These are phyloP conservation scores for Stereum hirsutum DNA, from an alignment of 1,284 basidiomycete genomes.

Conservation along the genomic window DNA sequence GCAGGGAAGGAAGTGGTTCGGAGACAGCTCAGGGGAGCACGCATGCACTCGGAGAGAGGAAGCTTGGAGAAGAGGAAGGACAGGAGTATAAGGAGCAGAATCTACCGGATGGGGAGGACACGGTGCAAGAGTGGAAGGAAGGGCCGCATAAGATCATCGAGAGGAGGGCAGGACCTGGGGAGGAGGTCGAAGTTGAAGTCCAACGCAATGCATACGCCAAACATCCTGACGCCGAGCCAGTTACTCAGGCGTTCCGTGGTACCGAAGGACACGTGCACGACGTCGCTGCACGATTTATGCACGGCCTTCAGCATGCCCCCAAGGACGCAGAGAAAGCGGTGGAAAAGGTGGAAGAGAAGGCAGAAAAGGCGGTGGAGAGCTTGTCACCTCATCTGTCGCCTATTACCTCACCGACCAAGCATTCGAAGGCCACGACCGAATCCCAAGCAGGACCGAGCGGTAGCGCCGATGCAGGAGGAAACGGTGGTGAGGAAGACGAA, in stretches of 20 bases:
- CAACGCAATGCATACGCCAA: constrained; percentile 4
- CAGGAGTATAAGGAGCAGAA: constrained; percentile 21
- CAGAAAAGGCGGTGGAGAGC: neutral
- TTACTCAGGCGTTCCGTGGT: neutral
- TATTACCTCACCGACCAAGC: neutral
- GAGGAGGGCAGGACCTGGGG: constrained; percentile 41
- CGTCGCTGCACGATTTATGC: neutral
- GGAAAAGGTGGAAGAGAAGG: neutral
- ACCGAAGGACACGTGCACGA: neutral
- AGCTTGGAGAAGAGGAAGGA: constrained; percentile 14
- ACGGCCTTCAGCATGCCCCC: neutral
- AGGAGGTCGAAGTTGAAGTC: constrained; percentile 33
- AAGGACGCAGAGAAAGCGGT: neutral
- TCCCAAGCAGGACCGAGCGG: neutral
- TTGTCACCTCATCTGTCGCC: neutral
- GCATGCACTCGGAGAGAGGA: constrained; percentile 10
- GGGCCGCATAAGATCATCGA: constrained; percentile 64
- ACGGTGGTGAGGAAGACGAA: constrained; percentile 4
- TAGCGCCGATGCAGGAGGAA: neutral
- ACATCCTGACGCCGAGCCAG: neutral
- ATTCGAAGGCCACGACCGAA: neutral
- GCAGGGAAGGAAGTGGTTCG: too few relatives aligned
- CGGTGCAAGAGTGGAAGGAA: constrained; percentile 54
- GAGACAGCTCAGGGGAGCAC: too few relatives aligned
- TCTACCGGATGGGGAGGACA: constrained; percentile 36